Base-by-base conservation (phyloP, 768 basidiomycete genomes). In the Amylocystis lapponica region DNA sequence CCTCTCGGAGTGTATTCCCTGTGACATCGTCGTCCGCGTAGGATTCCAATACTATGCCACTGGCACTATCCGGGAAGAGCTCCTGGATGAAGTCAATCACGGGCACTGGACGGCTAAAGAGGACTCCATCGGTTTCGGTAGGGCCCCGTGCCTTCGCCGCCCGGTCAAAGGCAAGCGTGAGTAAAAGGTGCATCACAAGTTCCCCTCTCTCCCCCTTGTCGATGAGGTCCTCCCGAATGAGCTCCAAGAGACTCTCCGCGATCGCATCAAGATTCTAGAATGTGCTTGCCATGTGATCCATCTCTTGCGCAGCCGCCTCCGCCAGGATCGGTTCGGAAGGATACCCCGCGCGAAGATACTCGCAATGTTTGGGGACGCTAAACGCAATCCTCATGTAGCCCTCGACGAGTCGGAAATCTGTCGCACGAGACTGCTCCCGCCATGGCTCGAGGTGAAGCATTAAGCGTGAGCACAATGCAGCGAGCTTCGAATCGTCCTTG, bases 141-240 rank as follows among this genome's bases (percentile, higher is more conserved):
- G 53, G 48, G 37, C 63, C 86, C 48, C 1, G 46, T 59, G 8
- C 47, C 32, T 39, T 52, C n/a, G n/a, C n/a, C n/a, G n/a, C n/a
- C n/a, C n/a, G n/a, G 54, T 37, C 59, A 56, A 88, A 87, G 6
- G 63, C 61, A 12, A 21, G 23, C 26, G 44, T 47, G 14, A 64
- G 46, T n/a, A 64, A 43, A 22, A 54, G 34, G 11, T 57, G 59
- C 17, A 32, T 50, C 11, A 61, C 49, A n/a, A 55, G 16, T 31
- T 61, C 63, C 10, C 61, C 57, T 17, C 47, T 41, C 27, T 52
- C 41, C 12, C 60, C 53, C 83, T 86, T 17, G 9, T 11, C 9
- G 19, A 35, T 35, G 8, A 17, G 8, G 16, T 19, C 8, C 9
- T 17, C 16, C 9, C 16, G 34, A 9, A 35, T 19, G 19, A 12